These are phyloP conservation scores for Ballota nigra DNA, from an alignment of 257 asterid genomes.

Conservation along the genomic window DNA sequence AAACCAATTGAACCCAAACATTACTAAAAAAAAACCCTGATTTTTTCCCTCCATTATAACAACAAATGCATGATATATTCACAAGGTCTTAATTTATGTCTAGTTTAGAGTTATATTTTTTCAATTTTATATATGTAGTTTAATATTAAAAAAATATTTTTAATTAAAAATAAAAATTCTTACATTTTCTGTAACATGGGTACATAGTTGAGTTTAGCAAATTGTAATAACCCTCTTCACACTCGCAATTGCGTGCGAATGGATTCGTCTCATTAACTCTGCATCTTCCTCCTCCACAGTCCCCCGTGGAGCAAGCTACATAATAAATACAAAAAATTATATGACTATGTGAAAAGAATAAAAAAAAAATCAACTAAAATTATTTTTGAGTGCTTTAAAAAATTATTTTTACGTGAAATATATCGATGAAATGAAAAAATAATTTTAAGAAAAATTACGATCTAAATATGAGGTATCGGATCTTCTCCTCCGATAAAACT, in stretches of 20 bases:
- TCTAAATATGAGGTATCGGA: slow-evolving; percentile 42
- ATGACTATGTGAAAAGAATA: not conserved
- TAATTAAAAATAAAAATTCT: not conserved
- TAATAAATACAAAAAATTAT: not conserved
- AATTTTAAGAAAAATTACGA: slow-evolving; percentile 34
- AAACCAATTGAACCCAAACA: too few relatives aligned
- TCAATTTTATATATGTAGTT: too few relatives aligned
- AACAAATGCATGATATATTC: too few relatives aligned
- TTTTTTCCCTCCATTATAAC: too few relatives aligned
- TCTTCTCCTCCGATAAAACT: slow-evolving; percentile 14
- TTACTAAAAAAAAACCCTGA: too few relatives aligned
- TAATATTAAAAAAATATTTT: too few relatives aligned
- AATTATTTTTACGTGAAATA: not conserved
- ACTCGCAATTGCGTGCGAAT: slow-evolving; percentile 42
- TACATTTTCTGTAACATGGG: slow-evolving; percentile 71
- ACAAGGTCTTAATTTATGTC: not conserved
- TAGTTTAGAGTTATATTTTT: not conserved
- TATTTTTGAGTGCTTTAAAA: not conserved
- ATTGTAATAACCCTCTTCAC: slow-evolving; percentile 57
- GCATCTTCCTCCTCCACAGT: slow-evolving; percentile 82
- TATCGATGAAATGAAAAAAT: not conserved
- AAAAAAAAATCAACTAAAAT: not conserved
- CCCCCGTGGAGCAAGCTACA: slow-evolving; percentile 51
- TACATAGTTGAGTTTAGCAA: slow-evolving; percentile 51
- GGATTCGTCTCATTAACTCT: slow-evolving; percentile 32